Conservation (phyloP, 805 yeast genomes). For the Vanderwaltozyma verrucispora region DNA sequence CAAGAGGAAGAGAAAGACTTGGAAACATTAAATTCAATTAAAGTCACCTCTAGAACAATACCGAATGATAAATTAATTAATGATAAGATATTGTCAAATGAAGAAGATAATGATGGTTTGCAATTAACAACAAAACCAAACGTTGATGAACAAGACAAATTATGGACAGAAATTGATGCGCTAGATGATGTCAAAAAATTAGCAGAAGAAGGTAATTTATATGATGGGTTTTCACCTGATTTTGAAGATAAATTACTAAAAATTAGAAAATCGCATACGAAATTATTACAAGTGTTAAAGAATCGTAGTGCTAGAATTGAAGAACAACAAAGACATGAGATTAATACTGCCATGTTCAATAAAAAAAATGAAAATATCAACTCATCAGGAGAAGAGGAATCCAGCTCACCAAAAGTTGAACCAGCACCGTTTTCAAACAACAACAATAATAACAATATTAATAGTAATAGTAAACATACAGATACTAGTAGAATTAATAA, state of each 20-base stretch:
- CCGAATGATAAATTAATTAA: not conserved
- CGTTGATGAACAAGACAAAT: conserved; percentile 13
- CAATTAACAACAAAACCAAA: conserved; percentile 27
- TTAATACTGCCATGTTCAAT: not conserved
- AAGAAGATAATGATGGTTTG: conserved; percentile 29
- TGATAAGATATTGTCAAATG: not conserved
- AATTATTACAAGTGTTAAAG: conserved; percentile 30
- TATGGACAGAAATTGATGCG: conserved; percentile 84
- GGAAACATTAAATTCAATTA: not conserved
- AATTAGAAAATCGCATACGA: conserved; percentile 47
- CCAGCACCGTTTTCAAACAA: too few relatives aligned
- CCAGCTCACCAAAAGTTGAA: not conserved
- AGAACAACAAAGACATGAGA: conserved; percentile 8
- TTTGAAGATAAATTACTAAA: conserved; percentile 32
- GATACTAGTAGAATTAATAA: not conserved
- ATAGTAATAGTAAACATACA: not conserved
- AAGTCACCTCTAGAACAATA: not conserved
- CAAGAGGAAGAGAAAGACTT: not conserved
- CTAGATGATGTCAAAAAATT: conserved; percentile 66
- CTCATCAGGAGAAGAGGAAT: not conserved
- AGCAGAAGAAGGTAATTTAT: conserved; percentile 40
- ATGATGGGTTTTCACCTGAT: conserved; percentile 32
- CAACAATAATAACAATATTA: not conserved
- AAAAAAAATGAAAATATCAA: not conserved
- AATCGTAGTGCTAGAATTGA: conserved; percentile 17